phyloP scores from a whole-genome alignment of 139 green algal genomes.

The Auxenochlorella protothecoides region DNA sequence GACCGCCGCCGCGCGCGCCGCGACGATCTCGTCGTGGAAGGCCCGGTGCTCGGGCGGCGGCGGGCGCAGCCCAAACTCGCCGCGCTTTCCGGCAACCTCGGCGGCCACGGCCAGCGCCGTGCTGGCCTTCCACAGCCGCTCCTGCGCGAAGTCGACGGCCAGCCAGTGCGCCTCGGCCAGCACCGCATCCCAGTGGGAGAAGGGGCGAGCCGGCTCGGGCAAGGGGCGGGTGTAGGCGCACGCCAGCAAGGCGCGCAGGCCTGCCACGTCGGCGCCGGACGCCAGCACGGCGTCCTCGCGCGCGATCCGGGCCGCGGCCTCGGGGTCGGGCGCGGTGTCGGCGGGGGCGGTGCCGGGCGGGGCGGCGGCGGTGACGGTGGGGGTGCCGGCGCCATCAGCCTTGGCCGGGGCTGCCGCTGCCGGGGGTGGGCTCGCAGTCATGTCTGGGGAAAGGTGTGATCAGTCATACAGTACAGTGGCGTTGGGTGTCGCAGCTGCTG shows the following conservation, averaged over 20 bases:
- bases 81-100: slow-evolving; percentile 19
- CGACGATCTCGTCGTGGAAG: slow-evolving; percentile 8
- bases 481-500: background rate
- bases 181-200: slow-evolving; percentile 41
- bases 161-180: slow-evolving; percentile 55
- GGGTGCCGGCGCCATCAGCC: background rate
- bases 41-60: slow-evolving; percentile 10
- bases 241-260: slow-evolving; percentile 27
- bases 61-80: slow-evolving; percentile 15
- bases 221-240: slow-evolving; percentile 28
- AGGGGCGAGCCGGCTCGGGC: slow-evolving; percentile 28
- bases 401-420: background rate
- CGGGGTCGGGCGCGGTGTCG: background rate
- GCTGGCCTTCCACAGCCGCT: slow-evolving; percentile 50
- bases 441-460: too few relatives aligned
- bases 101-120: slow-evolving; percentile 24
- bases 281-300: slow-evolving; percentile 1
- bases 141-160: slow-evolving; percentile 49
- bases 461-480: too few relatives aligned
- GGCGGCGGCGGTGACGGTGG: background rate
- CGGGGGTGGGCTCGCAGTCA: too few relatives aligned
- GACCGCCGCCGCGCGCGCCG: slow-evolving; percentile 2
- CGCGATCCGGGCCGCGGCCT: background rate
- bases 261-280: slow-evolving; percentile 12
- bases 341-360: background rate